Conservation (phyloP, 1,139 yeast genomes). For the Lodderomyces metapsilosis region DNA sequence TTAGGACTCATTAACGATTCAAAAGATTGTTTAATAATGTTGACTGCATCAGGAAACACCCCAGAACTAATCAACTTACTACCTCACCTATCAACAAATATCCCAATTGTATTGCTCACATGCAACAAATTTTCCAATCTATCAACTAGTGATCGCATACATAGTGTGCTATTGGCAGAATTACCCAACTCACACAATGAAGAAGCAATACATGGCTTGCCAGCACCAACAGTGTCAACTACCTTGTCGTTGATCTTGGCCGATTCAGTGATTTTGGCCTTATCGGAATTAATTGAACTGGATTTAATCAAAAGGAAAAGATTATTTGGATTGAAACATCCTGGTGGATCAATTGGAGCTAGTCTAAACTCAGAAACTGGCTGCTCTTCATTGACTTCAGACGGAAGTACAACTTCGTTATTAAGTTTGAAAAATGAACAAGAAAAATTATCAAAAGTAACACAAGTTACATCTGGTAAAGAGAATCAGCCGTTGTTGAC, state of each 20-base stretch:
- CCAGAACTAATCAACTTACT: constrained; percentile 66
- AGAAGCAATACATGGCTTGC: constrained; percentile 68
- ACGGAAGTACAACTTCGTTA: constrained; percentile 3
- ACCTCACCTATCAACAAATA: constrained; percentile 53
- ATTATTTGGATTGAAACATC: constrained; percentile 71
- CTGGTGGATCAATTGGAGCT: constrained; percentile 88
- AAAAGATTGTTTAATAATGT: constrained; percentile 61
- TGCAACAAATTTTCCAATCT: constrained; percentile 52
- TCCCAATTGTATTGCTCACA: constrained; percentile 64
- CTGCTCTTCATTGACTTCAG: constrained; percentile 5
- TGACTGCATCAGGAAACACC: constrained; percentile 82
- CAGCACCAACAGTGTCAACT: constrained; percentile 87
- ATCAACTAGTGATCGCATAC: constrained; percentile 43
- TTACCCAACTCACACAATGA: constrained; percentile 61
- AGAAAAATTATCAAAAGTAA: not conserved
- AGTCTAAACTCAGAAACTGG: constrained; percentile 20
- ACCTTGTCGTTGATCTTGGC: constrained; percentile 74
- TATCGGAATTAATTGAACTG: constrained; percentile 63
- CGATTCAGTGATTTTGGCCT: constrained; percentile 73
- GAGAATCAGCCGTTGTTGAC: too few relatives aligned
- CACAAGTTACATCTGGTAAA: too few relatives aligned
- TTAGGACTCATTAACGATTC: constrained; percentile 64
- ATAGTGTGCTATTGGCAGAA: constrained; percentile 59
- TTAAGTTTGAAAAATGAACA: constrained; percentile 2
- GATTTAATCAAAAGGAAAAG: constrained; percentile 54